Percentiles rank a stretch among this genome's conserved stretches.
These are phyloP conservation scores for Solanum rostratum DNA, from an alignment of 257 asterid genomes.

Conservation along the genomic window DNA sequence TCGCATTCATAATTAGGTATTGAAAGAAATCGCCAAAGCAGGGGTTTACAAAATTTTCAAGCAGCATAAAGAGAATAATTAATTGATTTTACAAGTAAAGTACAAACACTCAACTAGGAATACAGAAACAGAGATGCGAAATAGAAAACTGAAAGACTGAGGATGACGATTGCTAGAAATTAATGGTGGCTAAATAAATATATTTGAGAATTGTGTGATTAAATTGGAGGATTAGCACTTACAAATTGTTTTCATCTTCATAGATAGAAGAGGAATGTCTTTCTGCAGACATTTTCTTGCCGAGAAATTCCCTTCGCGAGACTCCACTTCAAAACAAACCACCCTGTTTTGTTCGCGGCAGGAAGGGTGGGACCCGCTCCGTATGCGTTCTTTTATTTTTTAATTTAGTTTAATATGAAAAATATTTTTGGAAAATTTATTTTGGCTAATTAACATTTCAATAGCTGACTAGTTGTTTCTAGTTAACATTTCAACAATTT, in stretches of 20 bases:
- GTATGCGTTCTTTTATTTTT: too few relatives aligned
- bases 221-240: neutral
- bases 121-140: neutral
- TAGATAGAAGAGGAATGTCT: constrained; percentile 29
- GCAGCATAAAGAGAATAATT: neutral
- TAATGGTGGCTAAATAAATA: neutral
- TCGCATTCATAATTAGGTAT: neutral
- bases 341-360: neutral
- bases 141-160: neutral
- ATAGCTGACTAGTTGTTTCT: too few relatives aligned
- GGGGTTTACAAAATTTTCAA: neutral
- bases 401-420: too few relatives aligned
- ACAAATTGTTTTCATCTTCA: constrained; percentile 16
- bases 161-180: neutral
- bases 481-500: too few relatives aligned
- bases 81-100: neutral
- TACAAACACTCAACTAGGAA: neutral
- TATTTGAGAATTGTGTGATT: neutral
- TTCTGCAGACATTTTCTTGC: constrained; percentile 31
- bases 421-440: too few relatives aligned
- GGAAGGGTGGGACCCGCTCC: too few relatives aligned
- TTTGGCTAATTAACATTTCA: too few relatives aligned
- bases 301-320: neutral
- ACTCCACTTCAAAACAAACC: neutral
- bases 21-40: neutral